Base-by-base conservation (phyloP, 306 rosid species). In the Canavalia ensiformis region DNA sequence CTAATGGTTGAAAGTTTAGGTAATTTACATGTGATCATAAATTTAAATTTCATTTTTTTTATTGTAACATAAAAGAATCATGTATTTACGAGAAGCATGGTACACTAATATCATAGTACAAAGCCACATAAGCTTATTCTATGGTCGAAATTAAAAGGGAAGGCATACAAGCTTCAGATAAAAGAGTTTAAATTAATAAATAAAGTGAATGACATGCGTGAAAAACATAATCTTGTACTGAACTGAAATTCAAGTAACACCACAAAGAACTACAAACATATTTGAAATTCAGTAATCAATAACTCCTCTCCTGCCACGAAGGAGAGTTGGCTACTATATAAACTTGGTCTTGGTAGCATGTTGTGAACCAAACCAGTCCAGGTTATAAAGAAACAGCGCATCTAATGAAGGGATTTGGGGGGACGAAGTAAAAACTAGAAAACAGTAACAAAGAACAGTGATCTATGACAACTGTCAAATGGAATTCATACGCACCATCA, bases 371-470 rank as follows among this genome's bases (percentile, higher is more conserved):
- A 70, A 42, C 4, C 39, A 62, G 60, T 39, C 42, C 13, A 25
- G 39, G n/a, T 11, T 18, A 75, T 31, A 55, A 45, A 45, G 59
- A 78, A 78, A 68, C 82, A 45, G 2, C 6, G 49, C 54, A 45
- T 8, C 3, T 29, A 33, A n/a, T 51, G 5, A 1, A 6, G 57
- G 68, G 30, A 58, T 68, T 78, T 13, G 13, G 6, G 66, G 66
- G 12, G 41, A 37, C 41, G 41, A 37, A 37, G 41, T 37, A 37
- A 37, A 37, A 37, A 37, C 41, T 37, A 37, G 4, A 37, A 37
- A 37, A 2, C 41, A 37, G 41, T 37, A 37, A 37, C 3, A 37
- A 37, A 4, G 41, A 37, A 37, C 3, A 37, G 41, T 37, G 41
- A 2, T 37, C 0, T 37, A 4, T 37, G 41, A 4, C 41, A 37